phyloP scores from a whole-genome alignment of 176 grass and related monocot species.

The Aegilops longissima region DNA sequence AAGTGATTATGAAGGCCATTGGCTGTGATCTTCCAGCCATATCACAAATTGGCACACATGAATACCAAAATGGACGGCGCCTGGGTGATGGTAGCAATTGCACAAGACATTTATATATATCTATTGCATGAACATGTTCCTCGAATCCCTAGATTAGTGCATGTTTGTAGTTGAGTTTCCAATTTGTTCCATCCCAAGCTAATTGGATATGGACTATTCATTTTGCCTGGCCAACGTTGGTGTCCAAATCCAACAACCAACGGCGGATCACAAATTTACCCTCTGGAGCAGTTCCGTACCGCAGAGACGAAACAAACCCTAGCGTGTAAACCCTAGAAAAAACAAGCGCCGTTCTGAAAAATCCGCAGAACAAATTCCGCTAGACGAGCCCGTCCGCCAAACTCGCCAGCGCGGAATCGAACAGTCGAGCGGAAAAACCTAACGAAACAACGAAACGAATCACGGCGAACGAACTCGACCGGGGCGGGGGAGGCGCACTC shows the following conservation, averaged over 20 bases:
- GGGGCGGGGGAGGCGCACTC: neutral
- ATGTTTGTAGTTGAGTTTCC: neutral
- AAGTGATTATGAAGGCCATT: neutral
- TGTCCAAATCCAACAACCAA: neutral
- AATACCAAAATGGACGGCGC: neutral
- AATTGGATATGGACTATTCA: neutral
- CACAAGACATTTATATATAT: neutral
- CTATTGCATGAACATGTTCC: neutral
- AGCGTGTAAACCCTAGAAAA: conserved; percentile 4
- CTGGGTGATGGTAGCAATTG: neutral
- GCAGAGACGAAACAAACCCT: conserved; percentile 1
- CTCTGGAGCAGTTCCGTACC: neutral
- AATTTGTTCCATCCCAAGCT: neutral
- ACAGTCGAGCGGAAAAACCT: neutral
- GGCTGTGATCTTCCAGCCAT: neutral
- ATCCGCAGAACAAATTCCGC: neutral
- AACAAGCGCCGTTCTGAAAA: neutral
- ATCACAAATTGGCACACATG: neutral
- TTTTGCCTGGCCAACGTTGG: neutral
- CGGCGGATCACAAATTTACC: neutral
- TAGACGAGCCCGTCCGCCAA: neutral
- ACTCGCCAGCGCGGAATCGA: neutral
- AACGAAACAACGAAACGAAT: neutral
- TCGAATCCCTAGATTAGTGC: neutral
- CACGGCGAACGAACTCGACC: neutral